Base-by-base conservation (phyloP, 441 rosid genomes). In the Mallotus japonicus region DNA sequence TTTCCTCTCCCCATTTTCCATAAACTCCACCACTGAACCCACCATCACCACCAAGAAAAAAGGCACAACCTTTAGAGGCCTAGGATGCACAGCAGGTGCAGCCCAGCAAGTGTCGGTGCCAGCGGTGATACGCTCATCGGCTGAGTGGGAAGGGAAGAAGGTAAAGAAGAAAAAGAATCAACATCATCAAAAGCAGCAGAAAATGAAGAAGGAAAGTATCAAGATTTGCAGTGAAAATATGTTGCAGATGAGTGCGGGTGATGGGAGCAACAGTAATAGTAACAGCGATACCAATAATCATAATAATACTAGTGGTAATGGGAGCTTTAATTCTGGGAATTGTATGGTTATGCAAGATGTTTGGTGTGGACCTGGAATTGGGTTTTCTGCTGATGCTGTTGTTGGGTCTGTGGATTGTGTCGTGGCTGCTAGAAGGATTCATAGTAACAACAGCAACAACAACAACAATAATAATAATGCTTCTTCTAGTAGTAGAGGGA, bases 21-120 rank as follows among this genome's bases (percentile, higher is more conserved):
- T 37, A 37, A 37, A 64, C 8, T 62, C 79, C 62, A 51, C 78
- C 13, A 62, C 70, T 77, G 72, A 72, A n/a, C 69, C 75, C 69
- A 37, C 56, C 75, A 37, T 51, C 73, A 8, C 71, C 57, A 3
- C 75, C 64, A 81, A 65, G 82, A 93, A 89, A 85, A 93, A 92
- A 76, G 76, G 79, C 55, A 60, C 86, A 10, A 49, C 85, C 57
- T 87, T 92, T 72, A 80, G 90, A 44, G 95, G 92, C 1, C 78
- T 95, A 4, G 96, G 99, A 15, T 92, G 99, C 79, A 76, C 92
- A 0, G 85, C 97, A 2, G 85, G 90, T 64, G 85, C 96, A 1
- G 83, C 97, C 12, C 83, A 86, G 79, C 90, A 88, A 73, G 99
- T 95, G 62, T 90, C 97, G 5, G 87, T 92, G 65, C 99, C 97